Evolutionary conservation across 805 yeast genomes (phyloP).

Genomic region (Cyberlindnera euphorbiae): DNA sequence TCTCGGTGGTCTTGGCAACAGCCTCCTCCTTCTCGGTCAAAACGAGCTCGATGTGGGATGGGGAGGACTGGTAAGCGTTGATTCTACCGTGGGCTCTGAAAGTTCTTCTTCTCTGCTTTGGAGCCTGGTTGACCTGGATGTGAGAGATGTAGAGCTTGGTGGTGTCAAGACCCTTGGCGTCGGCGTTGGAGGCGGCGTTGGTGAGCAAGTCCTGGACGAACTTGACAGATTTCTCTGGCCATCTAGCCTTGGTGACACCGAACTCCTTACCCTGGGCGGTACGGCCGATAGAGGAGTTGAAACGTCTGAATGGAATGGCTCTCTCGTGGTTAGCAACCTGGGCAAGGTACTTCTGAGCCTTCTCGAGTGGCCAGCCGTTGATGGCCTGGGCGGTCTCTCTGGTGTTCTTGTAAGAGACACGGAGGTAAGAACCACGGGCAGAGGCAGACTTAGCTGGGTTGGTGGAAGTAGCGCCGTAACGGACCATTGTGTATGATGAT

Average conservation of each 20-base stretch:
- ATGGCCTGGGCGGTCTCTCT: slow-evolving; percentile 99
- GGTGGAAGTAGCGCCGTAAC: slow-evolving; percentile 99
- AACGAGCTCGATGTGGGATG: slow-evolving; percentile 97
- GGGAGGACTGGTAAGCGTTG: slow-evolving; percentile 98
- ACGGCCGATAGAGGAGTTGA: slow-evolving; percentile 94
- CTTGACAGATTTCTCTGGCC: slow-evolving; percentile 99
- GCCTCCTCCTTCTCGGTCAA: slow-evolving; percentile 93
- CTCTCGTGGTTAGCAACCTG: slow-evolving; percentile 97
- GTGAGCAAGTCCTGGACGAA: slow-evolving; percentile 89
- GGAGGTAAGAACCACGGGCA: slow-evolving; percentile 98
- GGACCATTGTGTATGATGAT: slow-evolving; percentile 62
- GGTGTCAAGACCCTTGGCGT: slow-evolving; percentile 96
- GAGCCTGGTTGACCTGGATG: slow-evolving; percentile 99
- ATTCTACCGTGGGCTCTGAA: slow-evolving; percentile 99
- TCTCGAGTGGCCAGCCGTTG: slow-evolving; percentile 95
- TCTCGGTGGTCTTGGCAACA: slow-evolving; percentile 86
- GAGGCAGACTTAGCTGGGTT: slow-evolving; percentile 99
- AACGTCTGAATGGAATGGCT: slow-evolving; percentile 99
- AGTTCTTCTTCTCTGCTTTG: slow-evolving; percentile 99
- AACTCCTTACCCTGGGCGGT: slow-evolving; percentile 99
- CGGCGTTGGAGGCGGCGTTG: slow-evolving; percentile 99
- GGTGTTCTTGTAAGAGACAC: slow-evolving; percentile 99
- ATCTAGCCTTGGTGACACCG: slow-evolving; percentile 99
- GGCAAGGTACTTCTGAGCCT: slow-evolving; percentile 91
- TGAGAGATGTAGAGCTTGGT: slow-evolving; percentile 92